Conservation (phyloP, 2,329 filamentous ascomycete genomes). For the Seiridium unicorne region DNA sequence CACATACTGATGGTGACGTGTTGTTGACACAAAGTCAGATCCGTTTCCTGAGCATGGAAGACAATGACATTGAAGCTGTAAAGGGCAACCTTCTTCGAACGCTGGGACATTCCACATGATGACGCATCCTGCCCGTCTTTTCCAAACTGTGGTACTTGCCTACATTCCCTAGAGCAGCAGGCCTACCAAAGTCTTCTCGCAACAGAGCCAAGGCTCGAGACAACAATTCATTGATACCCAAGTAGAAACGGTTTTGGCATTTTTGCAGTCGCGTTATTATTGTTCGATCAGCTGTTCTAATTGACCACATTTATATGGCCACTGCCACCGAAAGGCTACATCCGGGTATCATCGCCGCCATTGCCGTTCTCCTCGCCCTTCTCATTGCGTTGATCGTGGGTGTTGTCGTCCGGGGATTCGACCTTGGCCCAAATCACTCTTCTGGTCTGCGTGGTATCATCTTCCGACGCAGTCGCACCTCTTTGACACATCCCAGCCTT, state of each 20-base stretch:
- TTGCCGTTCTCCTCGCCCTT: background rate
- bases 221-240: background rate
- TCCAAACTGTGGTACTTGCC: background rate
- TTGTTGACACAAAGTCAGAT: slow-evolving; percentile 45
- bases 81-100: slow-evolving; percentile 59
- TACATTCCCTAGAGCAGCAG: background rate
- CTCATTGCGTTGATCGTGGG: background rate
- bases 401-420: slow-evolving; percentile 7
- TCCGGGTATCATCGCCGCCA: slow-evolving; percentile 5
- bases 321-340: background rate
- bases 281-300: background rate
- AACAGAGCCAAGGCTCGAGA: background rate
- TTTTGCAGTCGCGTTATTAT: background rate
- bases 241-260: background rate
- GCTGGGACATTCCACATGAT: background rate
- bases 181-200: background rate
- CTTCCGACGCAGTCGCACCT: background rate
- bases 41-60: slow-evolving; percentile 64
- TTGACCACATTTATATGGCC: background rate
- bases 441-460: background rate
- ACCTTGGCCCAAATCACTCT: background rate
- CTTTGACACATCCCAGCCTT: background rate
- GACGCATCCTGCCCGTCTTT: background rate
- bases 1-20: slow-evolving; percentile 1
- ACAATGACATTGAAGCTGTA: slow-evolving; percentile 54